phyloP scores from a whole-genome alignment of 192 early-diverging fungal genomes.

The Diversispora epigaea region DNA sequence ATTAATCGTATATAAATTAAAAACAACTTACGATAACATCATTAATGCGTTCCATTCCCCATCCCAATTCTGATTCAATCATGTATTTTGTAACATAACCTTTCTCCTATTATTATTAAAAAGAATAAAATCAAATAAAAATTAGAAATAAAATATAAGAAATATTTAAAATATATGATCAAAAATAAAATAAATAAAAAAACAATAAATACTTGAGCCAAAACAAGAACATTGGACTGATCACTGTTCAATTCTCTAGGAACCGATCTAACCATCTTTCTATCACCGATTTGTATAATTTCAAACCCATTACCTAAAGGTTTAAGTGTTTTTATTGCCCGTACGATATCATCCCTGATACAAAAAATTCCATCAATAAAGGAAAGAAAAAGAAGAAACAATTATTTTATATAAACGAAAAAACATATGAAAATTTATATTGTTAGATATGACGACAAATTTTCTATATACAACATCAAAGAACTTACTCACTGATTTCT shows the following conservation, averaged over 20 bases:
- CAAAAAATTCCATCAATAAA: not conserved
- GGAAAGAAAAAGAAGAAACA: too few species aligned
- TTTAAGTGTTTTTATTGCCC: slow-evolving; percentile 80
- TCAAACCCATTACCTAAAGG: slow-evolving; percentile 91
- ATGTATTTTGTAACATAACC: slow-evolving; percentile 47
- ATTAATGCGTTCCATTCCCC: slow-evolving; percentile 56
- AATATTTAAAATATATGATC: not conserved
- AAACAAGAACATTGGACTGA: slow-evolving; percentile 62
- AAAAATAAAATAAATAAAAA: not conserved
- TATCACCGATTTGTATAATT: slow-evolving; percentile 74
- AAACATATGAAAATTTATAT: slow-evolving; percentile 1
- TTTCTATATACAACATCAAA: not conserved
- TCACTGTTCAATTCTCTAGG: slow-evolving; percentile 88
- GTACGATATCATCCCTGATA: slow-evolving; percentile 80
- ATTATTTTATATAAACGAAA: slow-evolving; percentile 29
- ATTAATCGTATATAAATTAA: not conserved
- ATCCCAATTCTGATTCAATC: slow-evolving; percentile 48
- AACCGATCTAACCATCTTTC: slow-evolving; percentile 84
- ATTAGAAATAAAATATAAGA: too few species aligned
- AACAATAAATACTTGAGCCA: slow-evolving; percentile 63
- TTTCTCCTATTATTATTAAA: slow-evolving; percentile 20
- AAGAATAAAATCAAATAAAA: too few species aligned
- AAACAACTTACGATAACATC: slow-evolving; percentile 53
- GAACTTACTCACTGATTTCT: slow-evolving; percentile 50
- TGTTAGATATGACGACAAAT: not conserved